These are phyloP conservation scores for Torulaspora microellipsoides DNA, from an alignment of 805 yeast species.

Conservation along the genomic window DNA sequence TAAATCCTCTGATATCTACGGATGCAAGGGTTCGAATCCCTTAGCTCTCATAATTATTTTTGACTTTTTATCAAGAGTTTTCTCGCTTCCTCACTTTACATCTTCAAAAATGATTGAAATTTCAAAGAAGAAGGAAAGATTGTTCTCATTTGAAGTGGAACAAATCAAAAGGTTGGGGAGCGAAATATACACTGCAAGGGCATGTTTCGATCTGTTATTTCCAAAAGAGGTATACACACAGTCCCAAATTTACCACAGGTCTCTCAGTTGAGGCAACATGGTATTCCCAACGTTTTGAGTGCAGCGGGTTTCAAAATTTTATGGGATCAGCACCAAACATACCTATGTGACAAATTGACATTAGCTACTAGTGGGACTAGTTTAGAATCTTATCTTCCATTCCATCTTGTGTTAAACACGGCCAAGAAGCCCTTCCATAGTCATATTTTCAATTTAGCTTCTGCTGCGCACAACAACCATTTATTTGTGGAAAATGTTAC, in stretches of 20 bases:
- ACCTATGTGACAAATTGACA: constrained; percentile 54
- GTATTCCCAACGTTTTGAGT: constrained; percentile 30
- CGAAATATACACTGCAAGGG: no score
- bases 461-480: constrained; percentile 90
- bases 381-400: constrained; percentile 70
- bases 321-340: constrained; percentile 79
- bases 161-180: no score
- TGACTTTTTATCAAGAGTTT: not conserved
- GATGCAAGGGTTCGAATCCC: constrained; percentile 46
- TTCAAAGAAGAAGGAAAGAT: not conserved
- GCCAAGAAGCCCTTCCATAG: constrained; percentile 64
- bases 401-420: constrained; percentile 62
- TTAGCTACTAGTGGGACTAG: constrained; percentile 71
- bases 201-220: constrained; percentile 21
- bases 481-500: constrained; percentile 63
- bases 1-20: constrained; percentile 41
- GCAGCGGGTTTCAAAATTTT: constrained; percentile 60
- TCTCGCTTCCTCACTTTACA: not conserved
- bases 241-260: constrained; percentile 29
- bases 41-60: constrained; percentile 37
- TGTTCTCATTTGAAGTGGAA: not conserved
- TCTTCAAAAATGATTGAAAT: not conserved
- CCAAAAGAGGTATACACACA: constrained; percentile 30
- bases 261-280: constrained; percentile 16
- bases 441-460: constrained; percentile 75